A percentile compares a stretch with the other conserved stretches of the same genome.
These are phyloP conservation scores for Vararia minispora DNA, from an alignment of 768 basidiomycete species.

Conservation along the genomic window DNA sequence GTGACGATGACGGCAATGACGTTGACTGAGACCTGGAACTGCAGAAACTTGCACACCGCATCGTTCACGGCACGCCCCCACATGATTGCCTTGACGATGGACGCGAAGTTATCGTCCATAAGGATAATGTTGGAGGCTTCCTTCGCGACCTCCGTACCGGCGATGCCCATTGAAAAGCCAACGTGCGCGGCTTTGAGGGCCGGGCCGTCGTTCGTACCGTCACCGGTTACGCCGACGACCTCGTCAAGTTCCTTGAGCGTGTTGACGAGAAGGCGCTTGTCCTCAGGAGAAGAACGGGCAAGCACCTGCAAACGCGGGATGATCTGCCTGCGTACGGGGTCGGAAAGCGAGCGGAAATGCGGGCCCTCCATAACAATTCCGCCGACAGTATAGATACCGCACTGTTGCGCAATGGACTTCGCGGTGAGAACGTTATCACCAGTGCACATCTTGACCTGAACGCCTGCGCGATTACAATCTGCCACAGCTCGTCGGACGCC, in stretches of 20 bases:
- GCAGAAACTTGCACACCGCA: slow-evolving; percentile 40
- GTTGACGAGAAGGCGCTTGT: slow-evolving; percentile 37
- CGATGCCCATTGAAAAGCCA: slow-evolving; percentile 36
- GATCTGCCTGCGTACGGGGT: slow-evolving; percentile 27
- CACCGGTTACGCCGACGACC: slow-evolving; percentile 39
- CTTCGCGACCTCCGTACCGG: slow-evolving; percentile 39
- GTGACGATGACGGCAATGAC: slow-evolving; percentile 41
- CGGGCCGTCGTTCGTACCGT: slow-evolving; percentile 42
- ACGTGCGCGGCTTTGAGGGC: slow-evolving; percentile 40
- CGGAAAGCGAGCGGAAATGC: slow-evolving; percentile 30
- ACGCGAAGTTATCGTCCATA: slow-evolving; percentile 37
- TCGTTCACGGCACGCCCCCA: slow-evolving; percentile 31
- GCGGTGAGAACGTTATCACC: slow-evolving; percentile 37
- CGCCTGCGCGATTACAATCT: slow-evolving; percentile 33
- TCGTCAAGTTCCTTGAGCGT: slow-evolving; percentile 33
- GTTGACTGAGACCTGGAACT: slow-evolving; percentile 36
- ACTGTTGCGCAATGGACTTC: slow-evolving; percentile 38
- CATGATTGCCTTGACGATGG: slow-evolving; percentile 33
- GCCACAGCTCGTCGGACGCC: slow-evolving; percentile 36
- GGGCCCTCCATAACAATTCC: slow-evolving; percentile 46
- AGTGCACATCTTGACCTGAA: slow-evolving; percentile 43
- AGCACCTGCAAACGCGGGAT: slow-evolving; percentile 39
- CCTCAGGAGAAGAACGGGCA: slow-evolving; percentile 39
- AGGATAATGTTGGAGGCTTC: slow-evolving; percentile 43
- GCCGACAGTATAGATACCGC: slow-evolving; percentile 38